Evolutionary conservation across 805 yeast genomes (phyloP).

Genomic region (Myxozyma kluyveri): DNA sequence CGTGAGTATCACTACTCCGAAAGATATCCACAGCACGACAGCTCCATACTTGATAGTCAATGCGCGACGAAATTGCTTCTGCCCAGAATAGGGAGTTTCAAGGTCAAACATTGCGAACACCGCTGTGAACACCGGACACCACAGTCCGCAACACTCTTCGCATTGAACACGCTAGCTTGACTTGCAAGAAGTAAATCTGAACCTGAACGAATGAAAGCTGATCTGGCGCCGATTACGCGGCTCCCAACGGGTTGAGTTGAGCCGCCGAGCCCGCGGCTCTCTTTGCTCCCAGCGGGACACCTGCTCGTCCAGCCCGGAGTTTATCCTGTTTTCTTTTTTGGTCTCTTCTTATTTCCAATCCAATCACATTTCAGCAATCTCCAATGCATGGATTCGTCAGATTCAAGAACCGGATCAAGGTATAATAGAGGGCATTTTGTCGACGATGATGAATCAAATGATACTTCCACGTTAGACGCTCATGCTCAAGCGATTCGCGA

Average conservation of each 20-base stretch:
- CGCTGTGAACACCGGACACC: too few relatives aligned
- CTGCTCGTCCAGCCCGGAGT: too few relatives aligned
- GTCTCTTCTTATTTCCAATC: too few relatives aligned
- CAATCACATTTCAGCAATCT: slow-evolving; percentile 22
- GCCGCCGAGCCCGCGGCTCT: too few relatives aligned
- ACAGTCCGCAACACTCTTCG: too few relatives aligned
- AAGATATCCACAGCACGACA: not conserved
- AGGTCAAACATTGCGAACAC: slow-evolving; percentile 14
- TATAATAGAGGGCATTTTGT: not conserved
- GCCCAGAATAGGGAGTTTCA: slow-evolving; percentile 6
- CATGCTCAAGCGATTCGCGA: not conserved
- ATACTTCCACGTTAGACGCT: not conserved
- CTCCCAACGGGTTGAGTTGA: too few relatives aligned
- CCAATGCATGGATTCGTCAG: not conserved
- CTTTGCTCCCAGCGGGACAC: too few relatives aligned
- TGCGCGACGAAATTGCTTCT: slow-evolving; percentile 8
- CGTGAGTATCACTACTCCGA: slow-evolving; percentile 5
- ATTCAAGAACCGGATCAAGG: not conserved
- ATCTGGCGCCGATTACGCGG: too few relatives aligned
- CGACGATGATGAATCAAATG: not conserved
- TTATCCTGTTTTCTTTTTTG: too few relatives aligned
- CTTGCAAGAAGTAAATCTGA: too few relatives aligned
- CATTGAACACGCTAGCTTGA: too few relatives aligned
- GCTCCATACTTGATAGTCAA: slow-evolving; percentile 10
- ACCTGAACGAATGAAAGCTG: too few relatives aligned